These are phyloP conservation scores for Amanita subjunquillea DNA, from an alignment of 768 basidiomycete genomes.

Conservation along the genomic window DNA sequence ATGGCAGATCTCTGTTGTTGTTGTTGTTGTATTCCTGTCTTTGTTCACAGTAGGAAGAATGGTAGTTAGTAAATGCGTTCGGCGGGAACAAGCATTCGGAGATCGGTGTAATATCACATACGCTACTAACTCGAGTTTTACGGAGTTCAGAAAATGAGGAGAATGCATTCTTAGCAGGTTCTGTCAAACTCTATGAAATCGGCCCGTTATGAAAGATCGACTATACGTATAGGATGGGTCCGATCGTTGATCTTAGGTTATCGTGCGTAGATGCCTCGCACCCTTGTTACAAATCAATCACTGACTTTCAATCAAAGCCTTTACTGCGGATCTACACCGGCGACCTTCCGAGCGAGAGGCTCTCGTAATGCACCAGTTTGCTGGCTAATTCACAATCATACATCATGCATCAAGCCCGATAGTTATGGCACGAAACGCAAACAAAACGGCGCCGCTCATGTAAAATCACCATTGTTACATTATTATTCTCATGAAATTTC, in stretches of 20 bases:
- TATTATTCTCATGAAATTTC: not conserved
- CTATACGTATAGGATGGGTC: not conserved
- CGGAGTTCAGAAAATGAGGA: not conserved
- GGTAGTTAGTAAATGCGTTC: not conserved
- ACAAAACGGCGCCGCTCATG: not conserved
- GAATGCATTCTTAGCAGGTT: not conserved
- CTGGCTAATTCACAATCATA: not conserved
- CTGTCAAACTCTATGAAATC: conserved; percentile 3
- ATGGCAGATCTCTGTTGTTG: not conserved
- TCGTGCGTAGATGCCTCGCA: not conserved
- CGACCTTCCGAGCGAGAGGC: not conserved
- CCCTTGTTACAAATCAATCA: not conserved
- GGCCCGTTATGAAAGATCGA: conserved; percentile 2
- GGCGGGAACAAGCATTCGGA: not conserved
- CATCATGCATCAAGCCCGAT: not conserved
- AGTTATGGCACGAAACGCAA: not conserved
- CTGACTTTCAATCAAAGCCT: not conserved
- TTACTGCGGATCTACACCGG: not conserved
- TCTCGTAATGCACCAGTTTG: not conserved
- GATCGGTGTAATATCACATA: too few species aligned
- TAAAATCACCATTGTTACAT: not conserved
- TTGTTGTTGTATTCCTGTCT: not conserved
- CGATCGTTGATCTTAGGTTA: not conserved
- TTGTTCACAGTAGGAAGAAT: not conserved
- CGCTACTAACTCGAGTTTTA: not conserved